Evolutionary conservation across 164 flowering plant species (phyloP), one percentile per base, ranked within the genome.

Genomic region (Magnolia changhungtana): DNA sequence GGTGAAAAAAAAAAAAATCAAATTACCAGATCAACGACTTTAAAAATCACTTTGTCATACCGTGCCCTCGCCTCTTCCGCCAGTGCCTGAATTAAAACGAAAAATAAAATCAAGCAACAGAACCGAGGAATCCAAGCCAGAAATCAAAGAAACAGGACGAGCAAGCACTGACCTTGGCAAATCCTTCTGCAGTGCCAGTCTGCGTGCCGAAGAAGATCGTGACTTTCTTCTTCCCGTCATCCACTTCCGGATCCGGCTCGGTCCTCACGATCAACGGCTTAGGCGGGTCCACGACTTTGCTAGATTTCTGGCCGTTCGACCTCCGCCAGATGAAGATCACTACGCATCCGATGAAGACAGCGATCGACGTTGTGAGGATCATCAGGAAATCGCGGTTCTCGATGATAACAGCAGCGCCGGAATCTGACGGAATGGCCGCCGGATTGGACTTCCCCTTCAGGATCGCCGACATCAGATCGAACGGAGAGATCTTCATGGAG

Each of bases 181-280:
- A 95, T n/a, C 99, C 99, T 80, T 95, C 99, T 37, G 99, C 98
- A 0, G 99, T 95, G 2, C 99, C 99, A 31, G 99, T 95, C 80
- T 95, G 99, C 0, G 98, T 95, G 4, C 99, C 99, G 73, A 88
- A 95, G 78, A 95, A 89, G 78, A 95, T 78, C 63, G 95, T 89
- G 75, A 95, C 98, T 83, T 90, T 93, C 85, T 85, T 88, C 87
- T 76, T 89, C 8, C 97, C 97, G 58, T 87, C 92, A 75, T 92
- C 96, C 11, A 83, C 87, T 19, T 93, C 98, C 9, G 49, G 81
- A 68, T 91, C 97, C 0, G 74, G 79, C 49, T 67, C 61, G 18
- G 61, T 11, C 77, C 85, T 91, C 23, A 85, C 79, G 6, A 81
- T 55, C 87, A 85, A 69, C 31, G 82, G 86, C 81, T 81, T 87